These are phyloP conservation scores for Lyophyllum decastes DNA, from an alignment of 768 basidiomycete genomes.

Conservation along the genomic window DNA sequence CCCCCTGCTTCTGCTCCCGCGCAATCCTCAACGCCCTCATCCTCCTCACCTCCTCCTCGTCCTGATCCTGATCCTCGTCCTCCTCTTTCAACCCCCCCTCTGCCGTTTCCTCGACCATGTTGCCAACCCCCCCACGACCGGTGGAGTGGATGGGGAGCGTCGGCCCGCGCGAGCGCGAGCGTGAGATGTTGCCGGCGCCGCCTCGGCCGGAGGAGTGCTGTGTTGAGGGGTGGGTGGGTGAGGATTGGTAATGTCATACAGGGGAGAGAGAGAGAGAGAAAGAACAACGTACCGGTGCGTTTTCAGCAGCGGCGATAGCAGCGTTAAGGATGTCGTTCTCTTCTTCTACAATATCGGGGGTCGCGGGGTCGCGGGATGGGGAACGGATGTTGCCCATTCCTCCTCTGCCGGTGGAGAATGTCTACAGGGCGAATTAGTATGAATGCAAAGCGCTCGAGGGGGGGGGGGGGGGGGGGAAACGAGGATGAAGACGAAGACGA, in stretches of 20 bases:
- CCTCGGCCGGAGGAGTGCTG: constrained; percentile 67
- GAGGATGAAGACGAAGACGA: no score
- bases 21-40: no score
- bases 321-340: constrained; percentile 36
- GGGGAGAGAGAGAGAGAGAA: background rate
- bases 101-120: constrained; percentile 16
- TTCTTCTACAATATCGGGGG: constrained; percentile 30
- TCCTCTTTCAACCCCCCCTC: constrained; percentile 8
- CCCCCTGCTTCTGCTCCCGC: no score
- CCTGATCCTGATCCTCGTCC: constrained; percentile 12
- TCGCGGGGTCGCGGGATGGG: constrained; percentile 55
- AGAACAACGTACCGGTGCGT: constrained; percentile 32
- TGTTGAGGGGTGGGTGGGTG: background rate
- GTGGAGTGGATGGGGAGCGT: constrained; percentile 10
- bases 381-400: constrained; percentile 91
- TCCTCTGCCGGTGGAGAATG: constrained; percentile 73
- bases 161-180: constrained; percentile 47
- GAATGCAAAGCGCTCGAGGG: background rate
- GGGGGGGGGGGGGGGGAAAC: background rate
- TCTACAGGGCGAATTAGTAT: constrained; percentile 23
- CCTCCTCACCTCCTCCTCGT: constrained; percentile 11
- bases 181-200: constrained; percentile 62
- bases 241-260: background rate
- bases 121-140: constrained; percentile 21
- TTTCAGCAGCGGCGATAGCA: constrained; percentile 31